phyloP scores from a whole-genome alignment of 1,139 yeast genomes.

The Debaryomyces udenii region DNA sequence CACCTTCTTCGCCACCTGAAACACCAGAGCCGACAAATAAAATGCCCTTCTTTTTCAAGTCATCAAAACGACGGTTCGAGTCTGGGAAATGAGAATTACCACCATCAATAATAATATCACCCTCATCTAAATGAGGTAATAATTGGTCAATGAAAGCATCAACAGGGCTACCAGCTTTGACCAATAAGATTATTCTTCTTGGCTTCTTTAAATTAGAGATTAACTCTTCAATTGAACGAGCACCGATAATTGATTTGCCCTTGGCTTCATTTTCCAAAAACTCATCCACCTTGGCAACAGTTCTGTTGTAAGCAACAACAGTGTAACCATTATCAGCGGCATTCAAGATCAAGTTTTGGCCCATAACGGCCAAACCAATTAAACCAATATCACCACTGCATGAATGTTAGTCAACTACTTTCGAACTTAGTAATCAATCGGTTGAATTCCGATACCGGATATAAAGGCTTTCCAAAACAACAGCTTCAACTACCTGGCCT shows the following conservation, averaged over 20 bases:
- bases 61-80: conserved; percentile 93
- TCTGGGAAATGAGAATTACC: conserved; percentile 99
- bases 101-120: conserved; percentile 98
- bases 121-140: conserved; percentile 89
- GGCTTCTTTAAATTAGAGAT: conserved; percentile 92
- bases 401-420: conserved; percentile 25
- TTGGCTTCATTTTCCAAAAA: conserved; percentile 94
- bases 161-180: conserved; percentile 96
- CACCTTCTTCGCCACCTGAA: conserved; percentile 99
- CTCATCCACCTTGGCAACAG: conserved; percentile 91
- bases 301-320: conserved; percentile 98
- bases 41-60: conserved; percentile 84
- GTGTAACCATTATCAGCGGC: conserved; percentile 98
- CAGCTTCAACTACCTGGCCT: too few species aligned
- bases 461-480: background rate
- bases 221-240: conserved; percentile 88
- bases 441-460: conserved; percentile 11
- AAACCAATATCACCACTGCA: conserved; percentile 94
- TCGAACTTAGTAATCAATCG: background rate
- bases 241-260: conserved; percentile 95
- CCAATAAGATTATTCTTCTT: conserved; percentile 90
- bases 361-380: conserved; percentile 99
- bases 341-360: conserved; percentile 96
- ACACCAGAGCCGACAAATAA: conserved; percentile 98
- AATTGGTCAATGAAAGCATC: conserved; percentile 88